A percentile compares a stretch with the other conserved stretches of the same genome.
phyloP scores from a whole-genome alignment of 2,329 filamentous ascomycete species.

The Colletotrichum agaves region DNA sequence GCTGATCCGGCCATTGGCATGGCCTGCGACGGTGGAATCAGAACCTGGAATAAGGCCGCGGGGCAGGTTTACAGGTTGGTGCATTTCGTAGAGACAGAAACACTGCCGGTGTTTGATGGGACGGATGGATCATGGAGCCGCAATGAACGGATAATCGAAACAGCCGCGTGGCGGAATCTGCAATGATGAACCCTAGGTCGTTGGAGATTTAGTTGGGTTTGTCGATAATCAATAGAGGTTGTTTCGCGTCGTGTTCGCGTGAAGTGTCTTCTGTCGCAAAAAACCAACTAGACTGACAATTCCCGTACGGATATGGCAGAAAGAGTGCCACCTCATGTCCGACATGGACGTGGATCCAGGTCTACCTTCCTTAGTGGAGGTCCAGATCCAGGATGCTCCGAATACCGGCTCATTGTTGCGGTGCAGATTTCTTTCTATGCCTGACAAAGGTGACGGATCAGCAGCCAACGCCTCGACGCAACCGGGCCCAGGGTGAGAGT shows the following conservation, averaged over 20 bases:
- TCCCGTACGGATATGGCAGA: too few relatives aligned
- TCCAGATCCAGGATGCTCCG: constrained; percentile 3
- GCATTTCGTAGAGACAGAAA: background rate
- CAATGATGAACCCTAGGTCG: background rate
- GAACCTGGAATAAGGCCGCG: too few relatives aligned
- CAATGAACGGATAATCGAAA: background rate
- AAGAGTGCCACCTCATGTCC: background rate
- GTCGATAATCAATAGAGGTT: background rate
- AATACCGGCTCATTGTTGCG: constrained; percentile 19
- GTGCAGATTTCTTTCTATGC: constrained; percentile 11
- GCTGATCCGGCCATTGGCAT: background rate
- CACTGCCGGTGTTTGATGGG: constrained; percentile 1
- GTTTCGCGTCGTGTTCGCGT: too few relatives aligned
- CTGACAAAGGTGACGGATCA: background rate
- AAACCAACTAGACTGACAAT: background rate
- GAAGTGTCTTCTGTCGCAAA: too few relatives aligned
- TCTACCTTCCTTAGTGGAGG: background rate
- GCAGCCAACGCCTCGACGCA: background rate
- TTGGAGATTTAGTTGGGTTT: background rate
- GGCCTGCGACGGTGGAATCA: too few relatives aligned
- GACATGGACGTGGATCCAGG: background rate
- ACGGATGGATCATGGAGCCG: constrained; percentile 2
- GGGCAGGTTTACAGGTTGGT: background rate
- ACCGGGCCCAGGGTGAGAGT: background rate
- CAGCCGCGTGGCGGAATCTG: constrained; percentile 7